phyloP scores from a whole-genome alignment of 1,284 basidiomycete genomes.

The Vanrija pseudolonga region DNA sequence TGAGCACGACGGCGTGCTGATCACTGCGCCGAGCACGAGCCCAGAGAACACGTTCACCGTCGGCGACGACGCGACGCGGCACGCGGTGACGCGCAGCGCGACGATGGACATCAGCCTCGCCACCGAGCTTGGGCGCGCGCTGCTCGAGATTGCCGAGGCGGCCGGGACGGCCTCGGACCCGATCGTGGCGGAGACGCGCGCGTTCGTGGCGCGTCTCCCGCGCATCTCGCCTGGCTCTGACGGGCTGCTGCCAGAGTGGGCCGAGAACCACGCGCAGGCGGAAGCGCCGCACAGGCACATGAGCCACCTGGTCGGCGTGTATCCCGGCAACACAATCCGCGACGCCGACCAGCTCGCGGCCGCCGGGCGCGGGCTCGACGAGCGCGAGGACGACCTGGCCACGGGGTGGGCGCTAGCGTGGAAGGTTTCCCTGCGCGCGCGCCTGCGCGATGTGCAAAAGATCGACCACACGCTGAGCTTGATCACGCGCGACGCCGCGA shows the following conservation, averaged over 20 bases:
- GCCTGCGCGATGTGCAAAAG: background rate
- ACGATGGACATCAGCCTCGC: conserved; percentile 1
- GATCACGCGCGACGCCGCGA: background rate
- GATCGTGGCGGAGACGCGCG: background rate
- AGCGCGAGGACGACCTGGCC: background rate
- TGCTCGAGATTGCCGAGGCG: background rate
- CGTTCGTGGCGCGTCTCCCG: background rate
- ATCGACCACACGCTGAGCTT: background rate
- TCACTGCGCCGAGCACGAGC: conserved; percentile 5
- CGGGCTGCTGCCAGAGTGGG: conserved; percentile 10
- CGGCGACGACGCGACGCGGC: conserved; percentile 1
- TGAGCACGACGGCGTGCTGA: background rate
- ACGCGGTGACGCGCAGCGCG: conserved; percentile 13
- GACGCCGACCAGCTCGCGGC: background rate
- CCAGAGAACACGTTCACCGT: conserved; percentile 10
- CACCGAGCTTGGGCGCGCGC: background rate
- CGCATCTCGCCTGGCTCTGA: background rate
- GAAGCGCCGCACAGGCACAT: conserved; percentile 10
- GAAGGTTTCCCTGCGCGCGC: conserved; percentile 6
- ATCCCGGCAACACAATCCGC: background rate
- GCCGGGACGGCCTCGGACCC: background rate
- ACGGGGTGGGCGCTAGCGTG: conserved; percentile 11
- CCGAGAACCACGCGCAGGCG: background rate
- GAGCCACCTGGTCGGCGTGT: conserved; percentile 7
- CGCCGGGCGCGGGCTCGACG: background rate